phyloP scores from a whole-genome alignment of 257 asterid species.

The Knoxia roxburghii region DNA sequence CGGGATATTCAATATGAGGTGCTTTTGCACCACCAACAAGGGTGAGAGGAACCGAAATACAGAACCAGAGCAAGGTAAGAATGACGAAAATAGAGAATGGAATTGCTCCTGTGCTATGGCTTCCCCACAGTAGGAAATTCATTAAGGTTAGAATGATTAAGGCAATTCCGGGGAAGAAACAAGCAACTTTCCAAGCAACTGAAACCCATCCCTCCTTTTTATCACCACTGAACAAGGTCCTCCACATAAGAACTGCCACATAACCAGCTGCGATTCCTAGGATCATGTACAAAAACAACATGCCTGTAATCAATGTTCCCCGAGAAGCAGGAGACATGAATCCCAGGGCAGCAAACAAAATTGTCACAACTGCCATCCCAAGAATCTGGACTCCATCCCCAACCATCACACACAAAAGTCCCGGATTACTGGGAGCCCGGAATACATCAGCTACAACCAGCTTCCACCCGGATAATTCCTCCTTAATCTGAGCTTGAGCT shows the following conservation, averaged over 20 bases:
- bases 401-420: slow-evolving; percentile 81
- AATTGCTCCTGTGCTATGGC: slow-evolving; percentile 89
- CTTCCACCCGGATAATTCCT: slow-evolving; percentile 92
- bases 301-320: slow-evolving; percentile 72
- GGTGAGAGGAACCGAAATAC: slow-evolving; percentile 82
- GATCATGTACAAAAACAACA: slow-evolving; percentile 79
- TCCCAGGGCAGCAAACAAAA: slow-evolving; percentile 81
- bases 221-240: slow-evolving; percentile 61
- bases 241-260: slow-evolving; percentile 80
- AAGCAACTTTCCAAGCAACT: slow-evolving; percentile 72
- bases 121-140: slow-evolving; percentile 81
- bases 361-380: slow-evolving; percentile 83
- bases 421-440: slow-evolving; percentile 61
- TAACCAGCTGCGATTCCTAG: slow-evolving; percentile 81
- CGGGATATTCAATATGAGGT: slow-evolving; percentile 73
- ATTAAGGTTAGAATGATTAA: slow-evolving; percentile 56
- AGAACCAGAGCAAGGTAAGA: slow-evolving; percentile 74
- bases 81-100: slow-evolving; percentile 62
- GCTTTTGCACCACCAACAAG: slow-evolving; percentile 77
- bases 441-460: slow-evolving; percentile 82
- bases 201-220: slow-evolving; percentile 79
- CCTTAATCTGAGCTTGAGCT: slow-evolving; percentile 90
- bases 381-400: slow-evolving; percentile 88
- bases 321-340: slow-evolving; percentile 97
- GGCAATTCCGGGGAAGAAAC: slow-evolving; percentile 77